Evolutionary conservation across 163 green algal genomes (phyloP).

Genomic region (Scenedesmus sp.): DNA sequence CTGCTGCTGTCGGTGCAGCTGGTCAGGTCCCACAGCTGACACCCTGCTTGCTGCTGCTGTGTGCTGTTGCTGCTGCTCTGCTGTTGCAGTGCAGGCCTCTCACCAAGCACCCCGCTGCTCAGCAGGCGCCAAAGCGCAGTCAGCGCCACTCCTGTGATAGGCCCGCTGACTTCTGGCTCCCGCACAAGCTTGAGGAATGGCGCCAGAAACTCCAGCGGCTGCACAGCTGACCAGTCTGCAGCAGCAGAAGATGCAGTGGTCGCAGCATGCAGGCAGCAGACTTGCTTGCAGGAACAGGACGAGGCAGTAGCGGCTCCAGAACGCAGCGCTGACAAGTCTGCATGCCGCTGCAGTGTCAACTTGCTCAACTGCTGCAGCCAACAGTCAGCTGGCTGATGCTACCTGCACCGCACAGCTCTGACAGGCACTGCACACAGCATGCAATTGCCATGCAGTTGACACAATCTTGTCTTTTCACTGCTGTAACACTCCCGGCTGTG

Average conservation of each 20-base stretch:
- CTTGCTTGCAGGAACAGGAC: not conserved
- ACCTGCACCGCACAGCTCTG: not conserved
- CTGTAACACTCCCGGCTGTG: not conserved
- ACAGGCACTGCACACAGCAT: not conserved
- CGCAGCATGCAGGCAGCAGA: not conserved
- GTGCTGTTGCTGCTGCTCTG: slow-evolving; percentile 4
- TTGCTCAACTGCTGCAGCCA: not conserved
- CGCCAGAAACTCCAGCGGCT: slow-evolving; percentile 87
- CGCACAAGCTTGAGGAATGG: slow-evolving; percentile 95
- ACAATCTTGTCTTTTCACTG: not conserved
- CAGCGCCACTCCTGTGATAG: slow-evolving; percentile 91
- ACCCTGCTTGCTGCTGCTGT: not conserved
- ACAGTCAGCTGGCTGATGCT: not conserved
- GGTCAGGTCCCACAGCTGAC: not conserved
- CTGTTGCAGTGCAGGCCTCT: not conserved
- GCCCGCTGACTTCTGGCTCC: slow-evolving; percentile 90
- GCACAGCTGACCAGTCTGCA: slow-evolving; percentile 79
- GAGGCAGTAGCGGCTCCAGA: too few relatives aligned
- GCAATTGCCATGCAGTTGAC: not conserved
- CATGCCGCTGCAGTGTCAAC: not conserved
- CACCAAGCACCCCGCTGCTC: slow-evolving; percentile 73
- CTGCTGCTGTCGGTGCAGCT: not conserved
- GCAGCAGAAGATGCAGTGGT: not conserved
- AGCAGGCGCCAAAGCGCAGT: slow-evolving; percentile 87
- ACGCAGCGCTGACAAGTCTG: too few relatives aligned